phyloP scores from a whole-genome alignment of 257 asterid genomes.

The Solanum corneliomulleri region DNA sequence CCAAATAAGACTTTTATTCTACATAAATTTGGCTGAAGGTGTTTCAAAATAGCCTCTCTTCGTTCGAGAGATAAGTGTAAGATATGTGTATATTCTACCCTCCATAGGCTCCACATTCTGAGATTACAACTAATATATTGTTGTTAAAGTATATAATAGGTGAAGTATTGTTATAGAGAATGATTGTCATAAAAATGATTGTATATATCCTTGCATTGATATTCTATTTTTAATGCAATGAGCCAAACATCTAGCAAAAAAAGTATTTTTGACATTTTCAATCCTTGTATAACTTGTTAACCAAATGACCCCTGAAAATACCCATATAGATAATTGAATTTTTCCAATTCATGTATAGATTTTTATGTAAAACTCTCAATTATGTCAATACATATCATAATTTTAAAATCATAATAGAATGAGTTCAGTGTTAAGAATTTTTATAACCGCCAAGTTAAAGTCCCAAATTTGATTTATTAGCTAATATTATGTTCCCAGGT shows the following conservation, averaged over 20 bases:
- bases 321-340: background rate
- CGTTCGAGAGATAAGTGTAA: background rate
- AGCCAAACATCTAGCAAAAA: background rate
- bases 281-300: background rate
- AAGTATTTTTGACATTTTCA: background rate
- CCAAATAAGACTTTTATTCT: background rate
- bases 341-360: background rate
- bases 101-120: background rate
- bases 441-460: background rate
- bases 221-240: background rate
- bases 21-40: background rate
- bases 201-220: background rate
- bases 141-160: background rate
- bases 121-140: background rate
- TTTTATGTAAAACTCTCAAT: background rate
- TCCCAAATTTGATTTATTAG: background rate
- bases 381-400: background rate
- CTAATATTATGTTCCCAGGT: background rate
- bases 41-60: background rate
- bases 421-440: background rate
- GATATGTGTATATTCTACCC: background rate
- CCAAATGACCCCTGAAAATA: background rate
- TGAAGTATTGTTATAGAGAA: background rate
- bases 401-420: background rate
- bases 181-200: background rate